These are phyloP conservation scores for Epichloe amarillans DNA, from an alignment of 2,329 filamentous ascomycete genomes.

Conservation along the genomic window DNA sequence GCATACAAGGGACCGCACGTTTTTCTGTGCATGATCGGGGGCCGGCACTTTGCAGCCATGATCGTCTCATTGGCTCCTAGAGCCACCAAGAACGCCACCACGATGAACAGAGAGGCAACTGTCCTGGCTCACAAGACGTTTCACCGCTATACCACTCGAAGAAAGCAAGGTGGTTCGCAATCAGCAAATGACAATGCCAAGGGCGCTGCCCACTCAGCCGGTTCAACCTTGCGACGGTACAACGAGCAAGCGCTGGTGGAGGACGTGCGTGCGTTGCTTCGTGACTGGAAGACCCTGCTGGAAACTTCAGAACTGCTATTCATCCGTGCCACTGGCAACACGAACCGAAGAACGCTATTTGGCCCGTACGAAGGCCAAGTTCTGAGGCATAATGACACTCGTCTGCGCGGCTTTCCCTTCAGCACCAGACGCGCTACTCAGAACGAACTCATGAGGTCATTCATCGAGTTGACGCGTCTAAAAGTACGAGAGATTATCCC, in stretches of 20 bases:
- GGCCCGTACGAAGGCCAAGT: conserved; percentile 86
- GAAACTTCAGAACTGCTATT: conserved; percentile 79
- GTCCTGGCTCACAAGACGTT: conserved; percentile 96
- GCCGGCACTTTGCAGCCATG: conserved; percentile 96
- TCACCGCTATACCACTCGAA: conserved; percentile 87
- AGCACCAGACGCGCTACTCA: conserved; percentile 85
- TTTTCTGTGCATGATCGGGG: conserved; percentile 97
- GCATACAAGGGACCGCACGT: conserved; percentile 65
- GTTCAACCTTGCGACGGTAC: conserved; percentile 77
- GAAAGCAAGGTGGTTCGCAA: conserved; percentile 93
- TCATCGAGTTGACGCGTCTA: conserved; percentile 82
- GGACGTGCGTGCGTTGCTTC: conserved; percentile 72
- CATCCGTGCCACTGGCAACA: conserved; percentile 74
- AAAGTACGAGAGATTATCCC: conserved; percentile 73
- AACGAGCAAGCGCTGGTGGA: conserved; percentile 83
- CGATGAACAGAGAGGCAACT: conserved; percentile 71
- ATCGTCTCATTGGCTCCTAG: conserved; percentile 78
- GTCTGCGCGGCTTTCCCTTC: conserved; percentile 83
- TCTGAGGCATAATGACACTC: conserved; percentile 61
- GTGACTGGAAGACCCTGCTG: conserved; percentile 75
- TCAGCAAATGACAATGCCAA: conserved; percentile 92
- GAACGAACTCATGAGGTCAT: conserved; percentile 85
- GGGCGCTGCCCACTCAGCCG: conserved; percentile 84
- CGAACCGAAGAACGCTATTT: conserved; percentile 77
- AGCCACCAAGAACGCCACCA: conserved; percentile 50